These are phyloP conservation scores for Pythium utonaiense DNA, from an alignment of 352 stramenopile genomes.

Conservation along the genomic window DNA sequence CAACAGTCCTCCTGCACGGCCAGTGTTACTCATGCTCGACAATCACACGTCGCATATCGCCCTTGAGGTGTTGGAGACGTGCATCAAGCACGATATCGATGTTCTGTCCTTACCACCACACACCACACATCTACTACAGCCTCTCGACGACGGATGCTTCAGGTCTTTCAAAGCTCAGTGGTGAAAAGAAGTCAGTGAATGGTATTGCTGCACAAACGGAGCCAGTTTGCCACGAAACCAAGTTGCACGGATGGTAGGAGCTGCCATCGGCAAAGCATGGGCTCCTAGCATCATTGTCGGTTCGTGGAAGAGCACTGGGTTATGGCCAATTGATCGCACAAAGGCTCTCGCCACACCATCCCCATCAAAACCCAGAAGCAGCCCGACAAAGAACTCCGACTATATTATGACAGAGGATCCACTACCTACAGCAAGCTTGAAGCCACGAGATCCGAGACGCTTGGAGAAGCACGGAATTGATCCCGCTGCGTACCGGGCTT, in stretches of 20 bases:
- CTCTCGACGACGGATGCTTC: constrained; percentile 6
- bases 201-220: not conserved
- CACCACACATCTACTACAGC: constrained; percentile 10
- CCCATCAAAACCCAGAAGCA: not conserved
- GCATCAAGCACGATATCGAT: not conserved
- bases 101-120: constrained; percentile 3
- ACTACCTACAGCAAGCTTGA: not conserved
- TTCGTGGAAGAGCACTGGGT: not conserved
- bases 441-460: not conserved
- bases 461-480: not conserved
- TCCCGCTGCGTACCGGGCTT: not conserved
- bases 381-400: not conserved
- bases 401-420: not conserved
- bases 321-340: not conserved
- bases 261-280: not conserved
- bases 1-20: constrained; percentile 1
- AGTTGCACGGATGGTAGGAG: not conserved
- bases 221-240: not conserved
- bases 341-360: not conserved
- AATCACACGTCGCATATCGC: constrained; percentile 3
- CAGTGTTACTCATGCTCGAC: constrained; percentile 6
- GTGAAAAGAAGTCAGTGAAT: not conserved
- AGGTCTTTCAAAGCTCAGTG: constrained; percentile 11
- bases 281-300: not conserved
- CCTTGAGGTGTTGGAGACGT: not conserved